Percentiles rank a stretch among this genome's conserved stretches.
These are phyloP conservation scores for Penicillium fuscoglaucum DNA, from an alignment of 2,329 filamentous ascomycete genomes.

Conservation along the genomic window DNA sequence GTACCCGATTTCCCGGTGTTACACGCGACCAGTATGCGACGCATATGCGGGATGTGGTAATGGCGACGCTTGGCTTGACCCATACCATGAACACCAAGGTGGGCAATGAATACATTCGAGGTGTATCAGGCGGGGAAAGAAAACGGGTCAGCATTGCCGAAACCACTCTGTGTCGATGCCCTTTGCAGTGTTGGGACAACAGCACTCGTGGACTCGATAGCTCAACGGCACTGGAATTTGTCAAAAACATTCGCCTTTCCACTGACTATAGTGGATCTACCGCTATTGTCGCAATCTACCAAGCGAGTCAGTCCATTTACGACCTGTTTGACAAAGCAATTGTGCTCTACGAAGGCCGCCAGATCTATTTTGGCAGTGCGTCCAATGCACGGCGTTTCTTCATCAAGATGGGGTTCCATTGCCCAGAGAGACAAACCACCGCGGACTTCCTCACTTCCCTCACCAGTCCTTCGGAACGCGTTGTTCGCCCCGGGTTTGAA, in stretches of 20 bases:
- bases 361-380: constrained; percentile 72
- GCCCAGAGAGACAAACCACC: constrained; percentile 65
- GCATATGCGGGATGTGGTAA: constrained; percentile 52
- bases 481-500: constrained; percentile 59
- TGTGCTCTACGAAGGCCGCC: constrained; percentile 70
- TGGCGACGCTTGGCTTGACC: constrained; percentile 55
- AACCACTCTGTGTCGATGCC: constrained; percentile 47
- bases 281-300: constrained; percentile 56
- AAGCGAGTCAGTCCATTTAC: constrained; percentile 47
- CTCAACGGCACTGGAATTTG: constrained; percentile 57
- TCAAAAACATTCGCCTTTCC: constrained; percentile 49
- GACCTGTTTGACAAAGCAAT: constrained; percentile 68
- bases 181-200: constrained; percentile 49
- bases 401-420: constrained; percentile 66
- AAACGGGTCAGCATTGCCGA: constrained; percentile 64
- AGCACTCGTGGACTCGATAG: constrained; percentile 52
- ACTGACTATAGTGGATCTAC: constrained; percentile 51
- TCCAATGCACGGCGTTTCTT: constrained; percentile 63
- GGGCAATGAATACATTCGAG: constrained; percentile 57
- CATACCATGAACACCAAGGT: constrained; percentile 54
- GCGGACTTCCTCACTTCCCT: constrained; percentile 70
- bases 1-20: constrained; percentile 38
- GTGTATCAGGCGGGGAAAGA: constrained; percentile 60
- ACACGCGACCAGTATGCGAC: constrained; percentile 48
- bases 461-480: constrained; percentile 63